A percentile compares a stretch with the other conserved stretches of the same genome.
phyloP scores from a whole-genome alignment of 768 basidiomycete species.

The Pleurotus platypus region DNA sequence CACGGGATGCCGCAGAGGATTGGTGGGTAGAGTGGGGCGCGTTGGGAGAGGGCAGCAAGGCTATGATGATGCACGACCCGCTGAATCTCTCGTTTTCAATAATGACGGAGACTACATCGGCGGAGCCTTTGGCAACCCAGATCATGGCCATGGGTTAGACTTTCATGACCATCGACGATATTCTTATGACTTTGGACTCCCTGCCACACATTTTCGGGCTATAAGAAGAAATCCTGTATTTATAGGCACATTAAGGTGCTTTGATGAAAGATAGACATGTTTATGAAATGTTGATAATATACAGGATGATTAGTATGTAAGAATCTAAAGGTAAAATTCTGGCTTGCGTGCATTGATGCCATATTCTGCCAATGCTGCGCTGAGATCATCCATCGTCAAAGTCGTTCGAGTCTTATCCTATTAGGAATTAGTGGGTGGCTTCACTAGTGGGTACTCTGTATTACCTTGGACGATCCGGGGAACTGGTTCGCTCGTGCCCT shows the following conservation, averaged over 20 bases:
- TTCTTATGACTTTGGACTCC: neutral
- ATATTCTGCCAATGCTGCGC: conserved; percentile 90
- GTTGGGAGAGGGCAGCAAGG: conserved; percentile 26
- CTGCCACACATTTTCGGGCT: neutral
- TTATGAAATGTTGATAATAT: neutral
- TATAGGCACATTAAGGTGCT: neutral
- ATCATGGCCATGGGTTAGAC: conserved; percentile 5
- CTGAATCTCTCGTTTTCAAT: conserved; percentile 15
- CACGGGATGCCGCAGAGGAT: conserved; percentile 49
- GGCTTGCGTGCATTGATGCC: conserved; percentile 93
- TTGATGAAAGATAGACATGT: neutral
- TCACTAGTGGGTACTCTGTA: conserved; percentile 11
- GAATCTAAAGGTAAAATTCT: conserved; percentile 78
- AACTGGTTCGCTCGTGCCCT: conserved; percentile 65
- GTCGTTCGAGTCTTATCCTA: conserved; percentile 92
- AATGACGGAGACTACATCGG: neutral
- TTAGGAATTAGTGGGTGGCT: too few species aligned
- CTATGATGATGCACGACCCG: conserved; percentile 14
- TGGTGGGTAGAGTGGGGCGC: conserved; percentile 61
- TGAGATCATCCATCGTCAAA: conserved; percentile 96
- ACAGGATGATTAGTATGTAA: neutral
- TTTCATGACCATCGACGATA: neutral
- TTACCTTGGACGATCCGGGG: conserved; percentile 62
- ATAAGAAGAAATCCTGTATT: neutral
- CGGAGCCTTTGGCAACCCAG: neutral